phyloP scores from a whole-genome alignment of 495 filamentous ascomycete genomes.

The Cenococcum geophilum region DNA sequence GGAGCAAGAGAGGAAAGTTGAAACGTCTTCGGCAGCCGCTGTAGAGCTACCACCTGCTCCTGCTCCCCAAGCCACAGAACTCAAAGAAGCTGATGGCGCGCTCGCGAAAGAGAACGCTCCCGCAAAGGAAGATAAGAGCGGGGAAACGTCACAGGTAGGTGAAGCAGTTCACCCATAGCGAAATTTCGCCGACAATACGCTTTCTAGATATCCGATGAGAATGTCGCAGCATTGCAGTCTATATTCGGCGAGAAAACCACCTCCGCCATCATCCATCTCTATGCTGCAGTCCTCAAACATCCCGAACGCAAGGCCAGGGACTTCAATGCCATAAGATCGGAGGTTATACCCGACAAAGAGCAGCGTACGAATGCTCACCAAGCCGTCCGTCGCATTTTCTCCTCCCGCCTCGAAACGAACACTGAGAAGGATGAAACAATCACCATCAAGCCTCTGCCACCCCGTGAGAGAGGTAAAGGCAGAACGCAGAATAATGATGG shows the following conservation, averaged over 20 bases:
- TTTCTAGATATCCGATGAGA: constrained; percentile 22
- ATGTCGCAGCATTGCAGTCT: constrained; percentile 24
- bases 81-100: constrained; percentile 6
- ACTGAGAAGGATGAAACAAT: constrained; percentile 56
- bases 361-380: constrained; percentile 60
- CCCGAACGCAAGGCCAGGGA: constrained; percentile 39
- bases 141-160: constrained; percentile 10
- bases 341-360: constrained; percentile 51
- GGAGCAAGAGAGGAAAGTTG: constrained; percentile 16
- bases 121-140: constrained; percentile 7
- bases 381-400: constrained; percentile 61
- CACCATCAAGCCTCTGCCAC: constrained; percentile 47
- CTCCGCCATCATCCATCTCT: constrained; percentile 27
- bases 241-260: constrained; percentile 35
- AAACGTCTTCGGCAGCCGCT: constrained; percentile 13
- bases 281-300: constrained; percentile 25
- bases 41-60: constrained; percentile 16
- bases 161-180: neutral
- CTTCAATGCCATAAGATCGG: constrained; percentile 36
- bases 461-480: constrained; percentile 22
- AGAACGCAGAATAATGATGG: constrained; percentile 16
- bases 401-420: constrained; percentile 57
- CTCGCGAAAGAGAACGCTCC: neutral
- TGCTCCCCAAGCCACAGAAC: constrained; percentile 17
- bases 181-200: neutral